Evolutionary conservation across 208 protist species (phyloP), one percentile per base, ranked within the genome.

Genomic region (Jaenimonas drosophilae): DNA sequence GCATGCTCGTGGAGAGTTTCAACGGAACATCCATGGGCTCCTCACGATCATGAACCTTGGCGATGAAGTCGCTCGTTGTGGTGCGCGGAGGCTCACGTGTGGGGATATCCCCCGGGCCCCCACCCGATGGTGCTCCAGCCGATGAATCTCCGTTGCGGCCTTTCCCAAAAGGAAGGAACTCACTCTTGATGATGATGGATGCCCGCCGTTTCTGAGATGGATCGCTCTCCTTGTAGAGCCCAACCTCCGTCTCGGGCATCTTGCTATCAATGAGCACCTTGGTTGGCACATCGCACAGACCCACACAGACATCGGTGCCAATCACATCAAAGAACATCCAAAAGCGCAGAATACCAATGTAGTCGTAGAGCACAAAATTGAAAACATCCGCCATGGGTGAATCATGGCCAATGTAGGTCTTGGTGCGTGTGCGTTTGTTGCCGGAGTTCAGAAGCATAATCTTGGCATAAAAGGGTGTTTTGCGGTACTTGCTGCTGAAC

Each of bases 251-350:
- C 59, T 76, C 59, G 16, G 54, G 40, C 12, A 46, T n/a, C 14
- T 67, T 56, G 14, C 30, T 50, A 1, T 70, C 50, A 33, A 88
- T 59, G 0, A 88, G 49, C 26, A 54, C 44, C 46, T 72, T 51
- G 1, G 63, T 63, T 32, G 73, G 39, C 36, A 83, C 39, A 32
- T 71, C 64, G 48, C 60, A 67, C 46, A 63, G 37, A 14, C 78
- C 78, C 27, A 88, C 67, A 39, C 55, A 64, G 5, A 71, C 30
- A 55, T 88, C 73, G 11, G 50, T 57, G 21, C 73, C 73, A 16
- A 66, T 60, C 2, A 83, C 73, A 45, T 88, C 78, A 52, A 82
- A 83, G 59, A 76, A 81, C 28, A 81, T 43, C 72, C 70, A 88
- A 19, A 88, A 54, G 23, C 64, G 70, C 38, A 88, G 49, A 14